Conservation (phyloP, 176 grass and related monocot genomes). For the Panicum miliaceum region DNA sequence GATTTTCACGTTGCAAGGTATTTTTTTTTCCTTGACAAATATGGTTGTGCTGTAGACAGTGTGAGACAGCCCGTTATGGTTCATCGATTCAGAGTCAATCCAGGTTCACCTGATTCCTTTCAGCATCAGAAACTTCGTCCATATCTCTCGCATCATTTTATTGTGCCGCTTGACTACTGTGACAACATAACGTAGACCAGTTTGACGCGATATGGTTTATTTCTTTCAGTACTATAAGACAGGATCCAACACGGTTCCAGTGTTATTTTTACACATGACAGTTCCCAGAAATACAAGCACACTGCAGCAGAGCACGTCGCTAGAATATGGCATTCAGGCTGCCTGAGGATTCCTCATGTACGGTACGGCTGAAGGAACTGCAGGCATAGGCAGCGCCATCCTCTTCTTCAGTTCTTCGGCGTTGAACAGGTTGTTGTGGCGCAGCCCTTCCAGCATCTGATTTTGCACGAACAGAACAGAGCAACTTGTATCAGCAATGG, state of each 20-base stretch:
- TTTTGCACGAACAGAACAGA: background rate
- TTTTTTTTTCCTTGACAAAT: background rate
- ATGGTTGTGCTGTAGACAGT: background rate
- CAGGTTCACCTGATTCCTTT: background rate
- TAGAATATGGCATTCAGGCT: constrained; percentile 4
- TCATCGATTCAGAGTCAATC: background rate
- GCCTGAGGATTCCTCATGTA: constrained; percentile 24
- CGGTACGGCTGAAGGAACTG: constrained; percentile 19
- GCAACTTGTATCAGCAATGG: background rate
- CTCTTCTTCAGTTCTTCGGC: constrained; percentile 21
- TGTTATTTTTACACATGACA: background rate
- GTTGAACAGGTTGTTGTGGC: constrained; percentile 30
- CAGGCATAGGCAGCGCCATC: constrained; percentile 31
- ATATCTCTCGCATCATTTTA: background rate
- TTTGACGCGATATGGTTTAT: background rate
- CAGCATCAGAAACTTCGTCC: background rate
- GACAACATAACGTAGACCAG: background rate
- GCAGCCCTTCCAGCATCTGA: constrained; percentile 34
- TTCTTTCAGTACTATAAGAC: background rate
- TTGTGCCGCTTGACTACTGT: background rate
- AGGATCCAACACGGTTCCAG: background rate
- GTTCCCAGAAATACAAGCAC: background rate
- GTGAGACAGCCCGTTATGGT: background rate
- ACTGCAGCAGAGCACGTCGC: background rate
- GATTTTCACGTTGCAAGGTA: background rate